Conservation (phyloP, 306 rosid genomes). For the Psophocarpus tetragonolobus region DNA sequence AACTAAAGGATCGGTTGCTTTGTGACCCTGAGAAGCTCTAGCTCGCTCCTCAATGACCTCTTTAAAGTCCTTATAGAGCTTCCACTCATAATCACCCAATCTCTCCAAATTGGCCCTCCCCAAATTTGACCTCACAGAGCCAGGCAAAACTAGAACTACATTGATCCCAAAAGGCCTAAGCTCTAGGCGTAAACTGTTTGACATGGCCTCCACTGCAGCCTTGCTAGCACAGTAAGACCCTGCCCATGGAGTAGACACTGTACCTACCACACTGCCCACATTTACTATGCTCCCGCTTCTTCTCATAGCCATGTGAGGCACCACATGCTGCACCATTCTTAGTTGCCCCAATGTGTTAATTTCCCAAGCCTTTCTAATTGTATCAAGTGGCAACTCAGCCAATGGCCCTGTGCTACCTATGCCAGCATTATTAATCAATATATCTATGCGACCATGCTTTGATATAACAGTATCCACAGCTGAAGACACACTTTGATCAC, state of each 20-base stretch:
- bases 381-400: constrained; percentile 70
- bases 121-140: constrained; percentile 70
- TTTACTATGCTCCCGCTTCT: constrained; percentile 70
- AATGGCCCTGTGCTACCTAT: constrained; percentile 77
- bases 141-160: constrained; percentile 73
- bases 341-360: constrained; percentile 74
- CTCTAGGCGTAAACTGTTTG: constrained; percentile 63
- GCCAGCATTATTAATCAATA: constrained; percentile 74
- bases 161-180: constrained; percentile 71
- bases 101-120: constrained; percentile 57
- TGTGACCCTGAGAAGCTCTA: constrained; percentile 72
- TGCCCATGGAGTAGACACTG: constrained; percentile 80
- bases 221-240: constrained; percentile 80
- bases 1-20: constrained; percentile 58
- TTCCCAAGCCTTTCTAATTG: constrained; percentile 63
- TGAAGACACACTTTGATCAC: constrained; percentile 61
- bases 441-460: constrained; percentile 57
- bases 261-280: constrained; percentile 71
- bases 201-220: constrained; percentile 69
- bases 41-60: constrained; percentile 66
- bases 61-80: constrained; percentile 60
- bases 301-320: constrained; percentile 68
- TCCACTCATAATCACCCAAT: constrained; percentile 54
- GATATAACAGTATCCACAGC: constrained; percentile 52
- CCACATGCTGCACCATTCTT: constrained; percentile 75